Base-by-base conservation (phyloP, 2,329 filamentous ascomycete genomes). In the Fusarium newnesense region DNA sequence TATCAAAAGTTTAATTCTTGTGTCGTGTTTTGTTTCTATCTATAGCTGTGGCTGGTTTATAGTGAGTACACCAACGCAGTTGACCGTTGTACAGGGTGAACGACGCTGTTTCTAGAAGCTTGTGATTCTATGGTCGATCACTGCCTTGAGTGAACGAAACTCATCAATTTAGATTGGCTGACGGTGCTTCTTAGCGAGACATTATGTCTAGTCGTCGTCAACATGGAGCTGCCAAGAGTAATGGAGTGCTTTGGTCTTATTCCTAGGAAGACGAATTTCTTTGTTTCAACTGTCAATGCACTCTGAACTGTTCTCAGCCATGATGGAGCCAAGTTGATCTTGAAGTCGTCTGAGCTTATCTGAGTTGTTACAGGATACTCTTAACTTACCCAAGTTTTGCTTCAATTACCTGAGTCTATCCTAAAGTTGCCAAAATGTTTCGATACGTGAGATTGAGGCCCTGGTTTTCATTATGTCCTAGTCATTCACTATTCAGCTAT, bases 61-160 rank as follows among this genome's bases (percentile, higher is more conserved):
- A 36, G 21, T 62, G 53, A 36, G 21, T 62, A 40, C 60, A 62
- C 60, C 60, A 60, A 46, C 34, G 34, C n/a, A 50, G 24, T 66
- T 30, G 47, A 65, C 52, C 52, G 65, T 69, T 69, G 59, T 54
- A 43, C 60, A 58, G 24, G 47, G 46, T 60, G 28, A 54, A 54
- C 52, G 46, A 47, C 37, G 26, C 10, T 13, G 34, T 53, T 66
- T 70, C 67, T 70, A 70, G 67, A 64, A 70, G 59, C 60, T 65
- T 66, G 60, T 50, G 60, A 70, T 56, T 58, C 44, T 15, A 21
- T 26, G 24, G 60, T 26, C 34, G 53, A 66, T 66, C 42, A 54
- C 43, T 60, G 18, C 50, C 50, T 46, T 37, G 28, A 19, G 37
- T 37, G 28, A 19, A 32, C 24, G 30, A 64, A 36, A 18, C 21